Base-by-base conservation (phyloP, 2,329 filamentous ascomycete genomes). In the Ascochyta koolunga region DNA sequence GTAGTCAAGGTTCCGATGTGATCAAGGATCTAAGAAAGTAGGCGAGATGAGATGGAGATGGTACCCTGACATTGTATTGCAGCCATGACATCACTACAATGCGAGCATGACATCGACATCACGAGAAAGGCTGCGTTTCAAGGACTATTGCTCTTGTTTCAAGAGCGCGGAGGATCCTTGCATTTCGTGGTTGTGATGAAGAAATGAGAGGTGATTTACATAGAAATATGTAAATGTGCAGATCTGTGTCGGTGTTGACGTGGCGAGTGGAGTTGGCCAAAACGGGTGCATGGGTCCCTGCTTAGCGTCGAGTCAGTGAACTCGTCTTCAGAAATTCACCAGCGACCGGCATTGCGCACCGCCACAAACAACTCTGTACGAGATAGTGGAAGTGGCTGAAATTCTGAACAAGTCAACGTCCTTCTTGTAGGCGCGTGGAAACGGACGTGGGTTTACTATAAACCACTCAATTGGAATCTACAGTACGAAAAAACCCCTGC, bases 191-290 rank as follows among this genome's bases (percentile, higher is more conserved):
- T 18, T 42, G 51, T 41, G 19, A 35, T 22, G 27, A 24, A 21
- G 18, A 31, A 35, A 21, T 18, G 33, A 40, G 15, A 15, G 36
- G 22, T 29, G 22, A 41, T 45, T 29, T 36, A 24, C 5, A 24
- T n/a, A 22, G 19, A 24, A 38, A 44, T 35, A 35, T 41, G 45
- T 50, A 45, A 41, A 13, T 41, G 22, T 33, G 51, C 9, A 41
- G 51, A 54, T 50, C 51, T 54, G 33, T 50, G 45, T 46, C 51
- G 51, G 51, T 54, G 36, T 54, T 21, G 51, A 54, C 51, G 51
- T 54, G 46, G 45, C 36, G 27, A n/a, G 44, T 49, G 45, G 21
- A 39, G 33, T 24, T 37, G 15, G 22, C 11, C 16, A 5, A 22
- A 50, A 41, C 19, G n/a, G n/a, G n/a, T n/a, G 24, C 36, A 29